Evolutionary conservation across 495 filamentous ascomycete genomes (phyloP).

Genomic region (Penicillium arizonense): DNA sequence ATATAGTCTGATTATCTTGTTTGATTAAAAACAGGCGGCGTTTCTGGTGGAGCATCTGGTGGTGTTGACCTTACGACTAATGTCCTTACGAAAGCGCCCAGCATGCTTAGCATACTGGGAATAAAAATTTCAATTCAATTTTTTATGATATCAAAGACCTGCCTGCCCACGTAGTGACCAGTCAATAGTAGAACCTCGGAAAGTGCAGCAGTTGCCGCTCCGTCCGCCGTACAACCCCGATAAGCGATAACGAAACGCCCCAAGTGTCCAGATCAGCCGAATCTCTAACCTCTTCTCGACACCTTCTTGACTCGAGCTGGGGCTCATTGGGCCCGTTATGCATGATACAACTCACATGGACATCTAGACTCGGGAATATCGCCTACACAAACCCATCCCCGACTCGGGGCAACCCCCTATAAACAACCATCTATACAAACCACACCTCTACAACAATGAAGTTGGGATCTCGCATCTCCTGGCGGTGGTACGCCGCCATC

Average conservation of each 20-base stretch:
- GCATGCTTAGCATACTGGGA: background rate
- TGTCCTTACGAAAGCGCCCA: constrained; percentile 9
- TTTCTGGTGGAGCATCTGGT: constrained; percentile 7
- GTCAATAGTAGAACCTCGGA: constrained; percentile 17
- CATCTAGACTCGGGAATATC: constrained; percentile 4
- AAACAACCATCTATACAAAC: too few species aligned
- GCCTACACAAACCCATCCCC: constrained; percentile 2
- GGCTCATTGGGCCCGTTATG: constrained; percentile 29
- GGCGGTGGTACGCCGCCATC: constrained; percentile 31
- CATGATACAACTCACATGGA: constrained; percentile 1
- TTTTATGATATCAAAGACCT: background rate
- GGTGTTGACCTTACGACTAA: constrained; percentile 7
- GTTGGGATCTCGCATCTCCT: constrained; percentile 21
- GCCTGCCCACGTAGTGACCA: background rate
- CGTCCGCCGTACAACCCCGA: constrained; percentile 36
- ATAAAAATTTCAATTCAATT: constrained; percentile 1
- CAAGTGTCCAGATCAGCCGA: constrained; percentile 33
- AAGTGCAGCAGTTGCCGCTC: constrained; percentile 34
- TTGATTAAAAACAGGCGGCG: constrained; percentile 2
- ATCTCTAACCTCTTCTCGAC: constrained; percentile 5
- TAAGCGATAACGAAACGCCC: constrained; percentile 23
- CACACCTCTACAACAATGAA: constrained; percentile 20
- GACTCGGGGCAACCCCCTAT: too few species aligned
- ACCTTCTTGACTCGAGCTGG: constrained; percentile 9
- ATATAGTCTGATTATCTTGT: background rate